A percentile compares a stretch with the other conserved stretches of the same genome.
These are phyloP conservation scores for Lichtheimia ramosa DNA, from an alignment of 371 early-diverging fungal genomes.

Conservation along the genomic window DNA sequence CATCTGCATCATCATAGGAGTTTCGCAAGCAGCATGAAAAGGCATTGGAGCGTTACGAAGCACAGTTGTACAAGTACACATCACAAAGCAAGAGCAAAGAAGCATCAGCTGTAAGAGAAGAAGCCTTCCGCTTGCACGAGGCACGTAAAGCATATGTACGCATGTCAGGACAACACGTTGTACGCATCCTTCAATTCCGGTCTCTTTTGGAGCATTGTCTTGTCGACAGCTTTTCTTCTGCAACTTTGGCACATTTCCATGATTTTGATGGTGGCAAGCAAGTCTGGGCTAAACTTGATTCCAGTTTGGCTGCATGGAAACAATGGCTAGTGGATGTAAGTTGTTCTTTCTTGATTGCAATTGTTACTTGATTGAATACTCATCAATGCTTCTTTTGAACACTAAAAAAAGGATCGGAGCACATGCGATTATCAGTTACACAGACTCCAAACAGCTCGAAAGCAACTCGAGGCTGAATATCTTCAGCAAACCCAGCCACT, in stretches of 20 bases:
- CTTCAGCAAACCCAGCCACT: slow-evolving; percentile 35
- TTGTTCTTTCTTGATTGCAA: not conserved
- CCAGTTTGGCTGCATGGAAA: slow-evolving; percentile 35
- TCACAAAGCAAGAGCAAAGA: slow-evolving; percentile 67
- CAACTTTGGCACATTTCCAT: slow-evolving; percentile 35
- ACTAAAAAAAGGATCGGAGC: slow-evolving; percentile 32
- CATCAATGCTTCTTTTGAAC: no score
- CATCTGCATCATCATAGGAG: slow-evolving; percentile 25
- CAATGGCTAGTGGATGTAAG: slow-evolving; percentile 45
- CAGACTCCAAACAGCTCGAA: slow-evolving; percentile 26
- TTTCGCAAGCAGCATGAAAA: slow-evolving; percentile 60
- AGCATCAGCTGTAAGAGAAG: slow-evolving; percentile 64
- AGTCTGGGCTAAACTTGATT: slow-evolving; percentile 38
- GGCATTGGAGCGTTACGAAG: slow-evolving; percentile 64
- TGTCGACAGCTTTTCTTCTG: slow-evolving; percentile 40
- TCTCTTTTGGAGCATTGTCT: slow-evolving; percentile 40
- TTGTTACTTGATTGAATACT: no score
- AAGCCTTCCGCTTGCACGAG: slow-evolving; percentile 69
- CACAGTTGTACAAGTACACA: slow-evolving; percentile 57
- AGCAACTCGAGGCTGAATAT: slow-evolving; percentile 31
- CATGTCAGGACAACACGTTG: slow-evolving; percentile 47
- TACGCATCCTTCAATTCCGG: slow-evolving; percentile 44
- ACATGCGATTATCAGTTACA: slow-evolving; percentile 43
- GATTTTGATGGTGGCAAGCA: slow-evolving; percentile 37
- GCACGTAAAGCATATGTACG: slow-evolving; percentile 64